Percentiles rank a stretch among this genome's conserved stretches.
phyloP scores from a whole-genome alignment of 495 filamentous ascomycete genomes.

The Talaromyces nanjingensis region DNA sequence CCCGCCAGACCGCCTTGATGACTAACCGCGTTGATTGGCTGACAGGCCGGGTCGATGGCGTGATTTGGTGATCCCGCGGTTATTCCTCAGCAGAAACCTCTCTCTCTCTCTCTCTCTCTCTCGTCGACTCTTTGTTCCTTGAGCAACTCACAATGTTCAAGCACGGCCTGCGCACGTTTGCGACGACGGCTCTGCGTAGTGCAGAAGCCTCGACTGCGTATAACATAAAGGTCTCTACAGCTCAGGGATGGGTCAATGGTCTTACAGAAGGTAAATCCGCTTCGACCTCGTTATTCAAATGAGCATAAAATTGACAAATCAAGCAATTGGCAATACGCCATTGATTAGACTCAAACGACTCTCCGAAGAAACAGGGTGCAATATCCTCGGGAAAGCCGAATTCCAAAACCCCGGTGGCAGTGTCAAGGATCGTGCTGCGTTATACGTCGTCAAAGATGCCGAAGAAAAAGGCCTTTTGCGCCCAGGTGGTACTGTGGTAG shows the following conservation, averaged over 20 bases:
- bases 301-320: not conserved
- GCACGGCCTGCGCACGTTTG: conserved; percentile 48
- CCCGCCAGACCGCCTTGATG: conserved; percentile 13
- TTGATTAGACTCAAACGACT: conserved; percentile 83
- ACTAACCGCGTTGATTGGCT: conserved; percentile 17
- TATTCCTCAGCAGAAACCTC: not conserved
- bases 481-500: conserved; percentile 88
- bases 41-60: conserved; percentile 5
- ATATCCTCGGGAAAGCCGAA: conserved; percentile 92
- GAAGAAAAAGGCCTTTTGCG: conserved; percentile 76
- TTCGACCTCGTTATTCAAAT: not conserved
- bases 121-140: not conserved
- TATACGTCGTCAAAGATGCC: conserved; percentile 90
- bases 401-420: conserved; percentile 97
- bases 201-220: conserved; percentile 53
- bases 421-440: conserved; percentile 92
- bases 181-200: conserved; percentile 45
- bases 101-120: not conserved
- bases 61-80: conserved; percentile 3
- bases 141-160: conserved; percentile 43
- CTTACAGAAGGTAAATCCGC: conserved; percentile 71
- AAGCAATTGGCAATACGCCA: conserved; percentile 95
- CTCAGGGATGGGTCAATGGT: conserved; percentile 76
- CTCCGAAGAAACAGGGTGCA: conserved; percentile 88
- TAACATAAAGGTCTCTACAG: conserved; percentile 62